These are phyloP conservation scores for Serendipita sp. DNA, from an alignment of 768 basidiomycete genomes.

Conservation along the genomic window DNA sequence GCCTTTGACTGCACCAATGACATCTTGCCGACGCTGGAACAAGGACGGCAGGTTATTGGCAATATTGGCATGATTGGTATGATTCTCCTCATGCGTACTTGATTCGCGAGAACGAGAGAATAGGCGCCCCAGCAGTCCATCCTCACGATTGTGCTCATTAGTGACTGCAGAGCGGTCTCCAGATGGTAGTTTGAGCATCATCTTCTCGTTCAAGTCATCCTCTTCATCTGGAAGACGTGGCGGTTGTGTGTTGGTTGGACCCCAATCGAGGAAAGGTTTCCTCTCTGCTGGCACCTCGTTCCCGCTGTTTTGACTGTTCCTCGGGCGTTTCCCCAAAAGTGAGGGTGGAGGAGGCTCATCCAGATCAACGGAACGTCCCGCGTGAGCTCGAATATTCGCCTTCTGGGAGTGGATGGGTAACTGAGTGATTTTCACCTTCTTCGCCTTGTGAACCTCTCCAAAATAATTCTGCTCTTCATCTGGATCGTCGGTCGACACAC, in stretches of 20 bases:
- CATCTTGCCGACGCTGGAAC: background rate
- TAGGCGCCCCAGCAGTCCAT: background rate
- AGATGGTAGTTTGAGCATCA: too few species aligned
- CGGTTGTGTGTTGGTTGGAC: background rate
- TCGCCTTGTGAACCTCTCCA: constrained; percentile 8
- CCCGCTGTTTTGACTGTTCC: background rate
- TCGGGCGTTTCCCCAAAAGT: background rate
- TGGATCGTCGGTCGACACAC: constrained; percentile 28
- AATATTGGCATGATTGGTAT: background rate
- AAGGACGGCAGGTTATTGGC: background rate
- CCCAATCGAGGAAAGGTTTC: background rate
- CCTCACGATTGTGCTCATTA: background rate
- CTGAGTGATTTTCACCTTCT: background rate
- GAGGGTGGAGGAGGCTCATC: constrained; percentile 9
- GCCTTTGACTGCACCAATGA: background rate
- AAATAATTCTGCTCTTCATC: constrained; percentile 15
- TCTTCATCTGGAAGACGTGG: background rate
- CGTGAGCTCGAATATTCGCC: constrained; percentile 7
- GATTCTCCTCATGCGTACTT: background rate
- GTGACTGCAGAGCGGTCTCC: background rate
- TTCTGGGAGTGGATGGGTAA: constrained; percentile 12
- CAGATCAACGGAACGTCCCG: constrained; percentile 5
- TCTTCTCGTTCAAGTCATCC: too few species aligned
- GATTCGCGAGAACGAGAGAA: background rate
- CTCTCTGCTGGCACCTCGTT: background rate